Base-by-base conservation (phyloP, 2,329 filamentous ascomycete genomes). In the Aspergillus sp. region DNA sequence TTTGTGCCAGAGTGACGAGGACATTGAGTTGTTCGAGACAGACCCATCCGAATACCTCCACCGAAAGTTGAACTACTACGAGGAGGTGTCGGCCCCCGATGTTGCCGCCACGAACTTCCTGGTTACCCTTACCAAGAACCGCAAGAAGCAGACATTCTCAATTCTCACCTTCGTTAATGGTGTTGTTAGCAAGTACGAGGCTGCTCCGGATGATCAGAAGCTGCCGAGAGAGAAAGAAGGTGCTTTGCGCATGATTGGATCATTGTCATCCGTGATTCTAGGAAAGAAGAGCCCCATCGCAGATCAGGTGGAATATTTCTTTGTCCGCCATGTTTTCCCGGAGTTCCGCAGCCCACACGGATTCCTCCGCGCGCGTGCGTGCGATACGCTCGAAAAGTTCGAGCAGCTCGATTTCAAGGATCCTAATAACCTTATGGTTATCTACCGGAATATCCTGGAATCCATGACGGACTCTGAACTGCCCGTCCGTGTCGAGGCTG, bases 271-370 rank as follows among this genome's bases (percentile, higher is more conserved):
- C 32, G 93, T 99, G 52, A 96, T 99, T 48, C 82, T 99, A 36
- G 91, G 92, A 66, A 99, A 98, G 83, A 98, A 98, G 83, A 97
- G 93, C 70, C 95, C 95, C 1, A 97, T 99, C 64, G 95, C 93
- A 36, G 90, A 96, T 70, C 92, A 98, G 75, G 93, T 98, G 56
- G 95, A 99, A 76, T 97, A 96, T 76, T 99, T 99, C 82, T 89
- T 99, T 65, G 93, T 98, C 53, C 90, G 93, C 69, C 96, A 98
- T 70, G 95, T 99, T 56, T 98, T 99, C 81, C 95, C 95, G 47
- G 95, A 99, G 70, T 99, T 99, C 81, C 88, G 91, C 66, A 98
- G 91, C 76, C 83, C 86, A 13, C 90, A 96, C 71, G 95, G 93
- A 36, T 98, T 93, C 78, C 85, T 99, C 48, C 89, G 95, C 56